Evolutionary conservation across 2,329 filamentous ascomycete species (phyloP), one percentile per base, ranked within the genome.

Genomic region (Magnaporthiopsis rhizophila): DNA sequence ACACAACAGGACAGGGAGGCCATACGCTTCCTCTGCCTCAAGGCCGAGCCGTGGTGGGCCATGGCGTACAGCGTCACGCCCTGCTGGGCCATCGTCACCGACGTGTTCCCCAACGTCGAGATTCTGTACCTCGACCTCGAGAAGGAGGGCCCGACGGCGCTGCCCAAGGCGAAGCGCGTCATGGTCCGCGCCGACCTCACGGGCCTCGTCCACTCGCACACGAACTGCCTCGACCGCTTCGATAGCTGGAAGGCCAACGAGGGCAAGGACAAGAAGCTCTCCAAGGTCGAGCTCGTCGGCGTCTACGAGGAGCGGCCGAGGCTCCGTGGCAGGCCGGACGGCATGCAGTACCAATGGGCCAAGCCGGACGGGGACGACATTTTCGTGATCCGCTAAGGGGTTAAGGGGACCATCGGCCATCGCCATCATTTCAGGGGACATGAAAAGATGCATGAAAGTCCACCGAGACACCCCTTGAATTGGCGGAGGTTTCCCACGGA

Each of bases 101-200:
- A 11, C 9, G 30, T 58, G 28, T 64, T 60, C 32, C 50, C 59
- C 4, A 64, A 62, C 59, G 59, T 59, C 15, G 63, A 62, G 59
- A 50, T 26, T 1, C 60, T 64, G 50, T 64, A 64, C 18, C 53
- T 64, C 36, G 53, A 61, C 59, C 32, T 61, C 28, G 57, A 61
- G 21, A 62, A 62, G n/a, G n/a, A 18, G 21, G 45, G 45, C 45
- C 53, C 45, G 8, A 57, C 61, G 4, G 53, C 50, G 38, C 38
- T 62, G 21, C 15, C 18, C 61, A 36, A 24, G 32, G 56, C 30
- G 18, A 56, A 57, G 61, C 28, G 61, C 26, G 50, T 58, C 61
- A 62, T 62, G 61, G 50, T 62, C 26, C 61, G 61, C 30, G 26
- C 58, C 15, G 32, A 18, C 18, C 11, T 26, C 9, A 34, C 6